phyloP scores from a whole-genome alignment of 148 eudicot genomes.

The Nepenthes mirabilis region DNA sequence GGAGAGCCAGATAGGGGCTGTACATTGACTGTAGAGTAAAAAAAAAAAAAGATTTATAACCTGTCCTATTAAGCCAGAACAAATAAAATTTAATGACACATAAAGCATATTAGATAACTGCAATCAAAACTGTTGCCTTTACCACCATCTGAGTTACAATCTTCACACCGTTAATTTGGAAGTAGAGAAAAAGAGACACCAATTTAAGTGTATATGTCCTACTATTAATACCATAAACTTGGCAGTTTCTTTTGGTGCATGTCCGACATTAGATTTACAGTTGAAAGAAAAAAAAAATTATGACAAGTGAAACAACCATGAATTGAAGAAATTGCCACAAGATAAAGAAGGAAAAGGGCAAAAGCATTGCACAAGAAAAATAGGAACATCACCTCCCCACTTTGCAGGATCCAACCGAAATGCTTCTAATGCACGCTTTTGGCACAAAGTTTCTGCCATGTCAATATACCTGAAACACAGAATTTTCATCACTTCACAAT shows the following conservation, averaged over 20 bases:
- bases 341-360: neutral
- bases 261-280: too few species aligned
- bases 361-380: neutral
- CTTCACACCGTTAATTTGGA: too few species aligned
- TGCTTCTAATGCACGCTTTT: slow-evolving; percentile 95
- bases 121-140: too few species aligned
- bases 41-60: neutral
- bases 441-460: slow-evolving; percentile 94
- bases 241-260: too few species aligned
- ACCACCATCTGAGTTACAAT: too few species aligned
- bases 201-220: too few species aligned
- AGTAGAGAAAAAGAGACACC: too few species aligned
- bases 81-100: neutral
- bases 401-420: slow-evolving; percentile 95
- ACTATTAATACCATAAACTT: too few species aligned
- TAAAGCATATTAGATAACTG: too few species aligned
- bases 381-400: slow-evolving; percentile 73
- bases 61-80: neutral
- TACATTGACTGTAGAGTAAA: slow-evolving; percentile 65
- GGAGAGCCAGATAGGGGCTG: slow-evolving; percentile 98
- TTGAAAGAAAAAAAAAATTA: too few species aligned
- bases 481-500: neutral
- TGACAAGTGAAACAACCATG: too few species aligned
- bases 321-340: too few species aligned
- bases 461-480: slow-evolving; percentile 56